These are phyloP conservation scores for Tolypocladium ovalisporum DNA, from an alignment of 2,329 filamentous ascomycete genomes.

Conservation along the genomic window DNA sequence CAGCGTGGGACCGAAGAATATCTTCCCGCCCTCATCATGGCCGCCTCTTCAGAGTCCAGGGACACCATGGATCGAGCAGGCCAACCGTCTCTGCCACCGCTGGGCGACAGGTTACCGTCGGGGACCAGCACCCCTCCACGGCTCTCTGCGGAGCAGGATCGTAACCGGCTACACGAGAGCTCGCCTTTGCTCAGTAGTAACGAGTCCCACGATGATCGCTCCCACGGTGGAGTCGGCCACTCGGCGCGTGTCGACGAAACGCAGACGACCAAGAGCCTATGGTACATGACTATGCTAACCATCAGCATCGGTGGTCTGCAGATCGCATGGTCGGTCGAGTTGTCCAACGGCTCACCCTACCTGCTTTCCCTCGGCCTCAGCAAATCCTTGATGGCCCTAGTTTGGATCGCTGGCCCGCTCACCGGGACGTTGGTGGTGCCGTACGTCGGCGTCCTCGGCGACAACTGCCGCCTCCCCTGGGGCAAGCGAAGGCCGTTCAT, in stretches of 20 bases:
- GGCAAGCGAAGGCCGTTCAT: constrained; percentile 78
- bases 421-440: constrained; percentile 73
- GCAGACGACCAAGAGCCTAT: constrained; percentile 66
- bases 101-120: neutral
- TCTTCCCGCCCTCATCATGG: neutral
- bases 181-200: constrained; percentile 17
- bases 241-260: constrained; percentile 12
- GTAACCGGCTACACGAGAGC: constrained; percentile 14
- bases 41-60: neutral
- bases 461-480: constrained; percentile 64
- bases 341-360: constrained; percentile 85
- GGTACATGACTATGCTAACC: constrained; percentile 79
- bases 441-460: constrained; percentile 71
- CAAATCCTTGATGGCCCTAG: constrained; percentile 72
- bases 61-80: neutral
- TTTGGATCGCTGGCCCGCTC: constrained; percentile 75
- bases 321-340: constrained; percentile 90
- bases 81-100: neutral
- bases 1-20: neutral
- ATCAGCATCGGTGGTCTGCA: constrained; percentile 81
- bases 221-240: neutral
- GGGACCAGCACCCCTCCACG: neutral
- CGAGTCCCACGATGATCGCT: neutral
- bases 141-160: constrained; percentile 8
- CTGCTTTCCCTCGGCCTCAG: constrained; percentile 70